A percentile compares a stretch with the other conserved stretches of the same genome.
phyloP scores from a whole-genome alignment of 1,139 yeast genomes.

The Eremothecium sinecaudum region DNA sequence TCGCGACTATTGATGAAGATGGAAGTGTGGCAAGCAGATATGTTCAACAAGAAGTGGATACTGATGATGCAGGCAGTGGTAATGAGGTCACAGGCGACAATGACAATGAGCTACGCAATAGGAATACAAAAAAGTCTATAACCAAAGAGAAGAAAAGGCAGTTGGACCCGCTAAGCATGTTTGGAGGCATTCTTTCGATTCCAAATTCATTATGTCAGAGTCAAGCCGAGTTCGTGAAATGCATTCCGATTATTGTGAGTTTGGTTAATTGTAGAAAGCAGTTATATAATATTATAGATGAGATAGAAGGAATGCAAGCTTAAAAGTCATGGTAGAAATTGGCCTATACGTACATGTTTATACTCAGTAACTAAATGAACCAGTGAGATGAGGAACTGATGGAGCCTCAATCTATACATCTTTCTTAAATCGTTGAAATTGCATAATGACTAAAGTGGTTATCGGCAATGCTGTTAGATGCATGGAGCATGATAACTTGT shows the following conservation, averaged over 20 bases:
- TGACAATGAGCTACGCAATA: constrained; percentile 5
- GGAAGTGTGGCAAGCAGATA: background rate
- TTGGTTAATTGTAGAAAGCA: constrained; percentile 17
- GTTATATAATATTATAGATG: too few species aligned
- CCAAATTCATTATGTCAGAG: constrained; percentile 24
- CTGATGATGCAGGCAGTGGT: constrained; percentile 6
- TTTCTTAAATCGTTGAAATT: too few species aligned
- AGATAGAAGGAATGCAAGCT: too few species aligned
- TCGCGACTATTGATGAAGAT: constrained; percentile 9
- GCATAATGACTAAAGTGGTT: too few species aligned
- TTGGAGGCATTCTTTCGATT: constrained; percentile 24
- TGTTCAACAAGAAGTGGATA: too few species aligned
- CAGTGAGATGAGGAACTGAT: too few species aligned
- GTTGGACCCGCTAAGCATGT: constrained; percentile 26
- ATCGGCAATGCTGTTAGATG: too few species aligned
- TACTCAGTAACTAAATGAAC: too few species aligned
- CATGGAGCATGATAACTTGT: too few species aligned
- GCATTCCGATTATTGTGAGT: constrained; percentile 17
- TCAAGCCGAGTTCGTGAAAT: constrained; percentile 23
- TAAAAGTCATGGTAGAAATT: too few species aligned
- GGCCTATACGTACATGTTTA: too few species aligned
- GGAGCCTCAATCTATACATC: too few species aligned
- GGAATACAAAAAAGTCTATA: constrained; percentile 1
- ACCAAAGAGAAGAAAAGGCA: constrained; percentile 5
- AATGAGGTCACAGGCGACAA: constrained; percentile 8